Conservation (phyloP, 768 basidiomycete species). For the Boletus fagicola region DNA sequence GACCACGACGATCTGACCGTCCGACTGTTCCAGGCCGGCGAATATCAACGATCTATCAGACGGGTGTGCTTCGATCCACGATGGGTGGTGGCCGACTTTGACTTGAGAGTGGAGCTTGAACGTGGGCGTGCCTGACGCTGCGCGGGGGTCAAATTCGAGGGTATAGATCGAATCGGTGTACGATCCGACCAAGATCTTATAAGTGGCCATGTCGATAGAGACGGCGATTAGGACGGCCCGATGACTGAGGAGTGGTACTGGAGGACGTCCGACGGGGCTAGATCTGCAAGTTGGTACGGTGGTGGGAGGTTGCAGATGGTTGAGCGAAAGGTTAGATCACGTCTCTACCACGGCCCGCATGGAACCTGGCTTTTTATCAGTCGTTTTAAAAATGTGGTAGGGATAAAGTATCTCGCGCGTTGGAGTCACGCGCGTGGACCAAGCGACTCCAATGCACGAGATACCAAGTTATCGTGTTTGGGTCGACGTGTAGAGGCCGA, state of each 20-base stretch:
- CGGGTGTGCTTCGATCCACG: constrained; percentile 72
- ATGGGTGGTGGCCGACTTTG: constrained; percentile 61
- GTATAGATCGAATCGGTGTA: constrained; percentile 63
- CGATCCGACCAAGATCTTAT: constrained; percentile 59
- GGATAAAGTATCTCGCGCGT: background rate
- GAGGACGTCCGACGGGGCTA: too few species aligned
- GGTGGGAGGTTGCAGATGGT: too few species aligned
- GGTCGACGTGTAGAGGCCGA: background rate
- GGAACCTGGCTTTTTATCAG: background rate
- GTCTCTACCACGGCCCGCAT: background rate
- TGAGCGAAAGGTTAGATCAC: background rate
- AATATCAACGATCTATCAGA: constrained; percentile 57
- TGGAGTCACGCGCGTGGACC: background rate
- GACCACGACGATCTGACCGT: constrained; percentile 64
- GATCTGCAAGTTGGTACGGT: too few species aligned
- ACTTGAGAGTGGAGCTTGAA: constrained; percentile 46
- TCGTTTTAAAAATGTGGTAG: background rate
- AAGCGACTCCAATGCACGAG: too few species aligned
- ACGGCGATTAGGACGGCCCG: too few species aligned
- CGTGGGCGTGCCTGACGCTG: constrained; percentile 48
- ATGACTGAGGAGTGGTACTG: background rate
- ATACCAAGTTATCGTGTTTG: background rate
- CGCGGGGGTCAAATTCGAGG: constrained; percentile 57
- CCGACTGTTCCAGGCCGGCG: constrained; percentile 61
- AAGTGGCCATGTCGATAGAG: constrained; percentile 15